These are phyloP conservation scores for Calonectria multiphialidica DNA, from an alignment of 2,329 filamentous ascomycete genomes.

Conservation along the genomic window DNA sequence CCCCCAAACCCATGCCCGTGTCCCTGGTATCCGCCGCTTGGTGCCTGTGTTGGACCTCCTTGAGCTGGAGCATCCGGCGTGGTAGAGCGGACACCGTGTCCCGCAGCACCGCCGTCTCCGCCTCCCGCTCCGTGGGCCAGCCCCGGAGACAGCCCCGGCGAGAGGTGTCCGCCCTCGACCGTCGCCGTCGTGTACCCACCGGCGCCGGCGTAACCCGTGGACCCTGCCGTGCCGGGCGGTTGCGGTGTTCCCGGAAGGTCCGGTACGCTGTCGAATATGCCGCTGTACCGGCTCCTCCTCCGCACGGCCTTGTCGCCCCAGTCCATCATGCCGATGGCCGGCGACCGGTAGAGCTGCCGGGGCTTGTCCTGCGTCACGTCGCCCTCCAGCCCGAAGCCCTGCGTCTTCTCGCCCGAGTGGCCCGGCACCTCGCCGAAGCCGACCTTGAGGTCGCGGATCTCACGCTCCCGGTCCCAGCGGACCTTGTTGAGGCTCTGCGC, in stretches of 20 bases:
- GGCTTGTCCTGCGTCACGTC: slow-evolving; percentile 42
- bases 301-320: slow-evolving; percentile 36
- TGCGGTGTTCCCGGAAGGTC: not conserved
- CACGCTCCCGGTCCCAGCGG: slow-evolving; percentile 34
- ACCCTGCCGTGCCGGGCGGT: not conserved
- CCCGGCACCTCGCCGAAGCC: slow-evolving; percentile 40
- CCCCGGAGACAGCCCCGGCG: not conserved
- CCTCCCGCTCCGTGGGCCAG: not conserved
- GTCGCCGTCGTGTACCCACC: not conserved
- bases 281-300: slow-evolving; percentile 35
- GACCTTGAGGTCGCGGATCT: slow-evolving; percentile 36
- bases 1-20: not conserved
- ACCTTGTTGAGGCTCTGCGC: slow-evolving; percentile 40
- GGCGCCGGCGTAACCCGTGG: not conserved
- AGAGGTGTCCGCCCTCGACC: not conserved
- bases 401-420: slow-evolving; percentile 32
- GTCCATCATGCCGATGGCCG: slow-evolving; percentile 36
- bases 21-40: not conserved
- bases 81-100: not conserved
- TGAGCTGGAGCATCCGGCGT: not conserved
- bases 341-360: slow-evolving; percentile 32
- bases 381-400: slow-evolving; percentile 41
- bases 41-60: not conserved
- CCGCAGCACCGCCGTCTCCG: not conserved
- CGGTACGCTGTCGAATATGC: slow-evolving; percentile 10